Evolutionary conservation across 1,139 yeast species (phyloP), one percentile per base, ranked within the genome.

Genomic region (Saccharomycopsis phalli): DNA sequence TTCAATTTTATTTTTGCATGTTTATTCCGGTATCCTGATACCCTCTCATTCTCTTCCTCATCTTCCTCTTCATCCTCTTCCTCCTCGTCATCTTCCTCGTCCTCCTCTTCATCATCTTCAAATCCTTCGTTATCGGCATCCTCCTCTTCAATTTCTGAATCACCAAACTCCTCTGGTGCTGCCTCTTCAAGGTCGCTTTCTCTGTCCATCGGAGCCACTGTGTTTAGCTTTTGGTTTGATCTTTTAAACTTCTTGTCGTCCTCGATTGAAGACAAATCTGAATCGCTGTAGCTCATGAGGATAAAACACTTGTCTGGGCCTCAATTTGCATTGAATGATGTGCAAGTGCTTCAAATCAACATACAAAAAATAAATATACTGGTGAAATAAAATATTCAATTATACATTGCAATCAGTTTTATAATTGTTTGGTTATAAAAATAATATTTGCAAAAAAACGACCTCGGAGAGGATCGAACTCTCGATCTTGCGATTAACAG

Each of bases 401-500:
- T n/a, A n/a, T n/a, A n/a, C n/a, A n/a, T n/a, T n/a, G n/a, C n/a
- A n/a, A n/a, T n/a, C n/a, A n/a, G n/a, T n/a, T n/a, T n/a, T n/a
- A n/a, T n/a, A n/a, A n/a, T n/a, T n/a, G n/a, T n/a, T n/a, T n/a
- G n/a, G n/a, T n/a, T n/a, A n/a, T n/a, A n/a, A n/a, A n/a, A n/a
- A n/a, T n/a, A n/a, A n/a, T n/a, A n/a, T n/a, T n/a, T n/a, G n/a
- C n/a, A 30, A 30, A 18, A 18, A 30, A 20, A 7, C 59, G 60
- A 56, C 59, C 61, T 50, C 61, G 61, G 61, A 43, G 60, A 57
- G 70, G 73, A 57, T 68, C 66, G 74, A 68, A 68, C 74, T 68
- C 72, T 57, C 73, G 72, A 68, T 68, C 74, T 68, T 63, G 62
- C 66, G 73, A 68, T 68, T 66, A 68, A 68, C 73, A 68, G 74